Percentiles rank a stretch among this genome's conserved stretches.
phyloP scores from a whole-genome alignment of 2,329 filamentous ascomycete species.

The Coniochaeta sp. region DNA sequence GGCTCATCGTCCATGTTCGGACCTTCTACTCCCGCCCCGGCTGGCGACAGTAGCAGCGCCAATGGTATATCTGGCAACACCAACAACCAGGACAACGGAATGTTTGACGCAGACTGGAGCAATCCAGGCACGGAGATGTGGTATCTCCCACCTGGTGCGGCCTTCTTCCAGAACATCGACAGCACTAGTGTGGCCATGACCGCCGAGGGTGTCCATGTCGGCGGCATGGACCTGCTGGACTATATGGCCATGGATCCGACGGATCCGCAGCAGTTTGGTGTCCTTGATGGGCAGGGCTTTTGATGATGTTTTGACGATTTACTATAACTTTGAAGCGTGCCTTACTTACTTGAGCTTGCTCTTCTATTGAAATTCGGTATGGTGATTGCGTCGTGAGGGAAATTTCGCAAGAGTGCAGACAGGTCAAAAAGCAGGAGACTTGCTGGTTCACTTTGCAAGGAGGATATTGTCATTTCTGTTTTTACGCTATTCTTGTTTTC shows the following conservation, averaged over 20 bases:
- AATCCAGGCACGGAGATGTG: conserved; percentile 54
- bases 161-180: conserved; percentile 58
- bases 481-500: background rate
- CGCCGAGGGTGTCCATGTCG: conserved; percentile 59
- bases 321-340: background rate
- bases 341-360: background rate
- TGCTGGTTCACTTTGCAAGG: background rate
- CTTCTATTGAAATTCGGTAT: background rate
- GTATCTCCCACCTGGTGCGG: conserved; percentile 57
- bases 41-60: conserved; percentile 31
- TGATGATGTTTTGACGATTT: background rate
- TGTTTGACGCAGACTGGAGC: conserved; percentile 47
- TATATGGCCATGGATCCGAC: conserved; percentile 56
- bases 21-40: conserved; percentile 36
- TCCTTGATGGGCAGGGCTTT: background rate
- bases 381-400: background rate
- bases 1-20: conserved; percentile 40
- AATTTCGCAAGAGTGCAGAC: background rate
- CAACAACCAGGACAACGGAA: conserved; percentile 18
- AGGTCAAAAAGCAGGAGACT: background rate
- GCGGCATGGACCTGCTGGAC: conserved; percentile 58
- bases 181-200: conserved; percentile 57
- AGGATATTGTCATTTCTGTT: background rate
- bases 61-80: conserved; percentile 30
- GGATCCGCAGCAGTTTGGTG: background rate